Conservation (phyloP, 768 basidiomycete genomes). For the Lactarius tabidus region DNA sequence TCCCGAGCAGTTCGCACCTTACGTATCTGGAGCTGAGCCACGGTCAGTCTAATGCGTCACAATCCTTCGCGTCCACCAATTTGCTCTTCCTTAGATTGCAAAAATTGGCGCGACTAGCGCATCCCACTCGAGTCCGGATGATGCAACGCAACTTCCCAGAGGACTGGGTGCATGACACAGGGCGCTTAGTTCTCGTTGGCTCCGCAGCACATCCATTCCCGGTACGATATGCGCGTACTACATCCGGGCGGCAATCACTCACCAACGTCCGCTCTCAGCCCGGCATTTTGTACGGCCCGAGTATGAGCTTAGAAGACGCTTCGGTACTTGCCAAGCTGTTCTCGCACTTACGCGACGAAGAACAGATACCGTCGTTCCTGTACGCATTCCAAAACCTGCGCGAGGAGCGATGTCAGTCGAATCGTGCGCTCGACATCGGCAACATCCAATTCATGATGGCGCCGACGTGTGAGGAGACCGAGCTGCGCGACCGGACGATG, state of each 20-base stretch:
- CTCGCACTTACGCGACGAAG: conserved; percentile 32
- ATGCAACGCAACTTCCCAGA: conserved; percentile 29
- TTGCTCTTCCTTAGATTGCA: conserved; percentile 16
- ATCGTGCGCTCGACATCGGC: conserved; percentile 26
- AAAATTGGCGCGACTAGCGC: conserved; percentile 24
- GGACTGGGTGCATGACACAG: conserved; percentile 34
- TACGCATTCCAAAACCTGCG: conserved; percentile 37
- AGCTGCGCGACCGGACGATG: conserved; percentile 30
- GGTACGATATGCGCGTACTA: conserved; percentile 21
- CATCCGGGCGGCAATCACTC: neutral
- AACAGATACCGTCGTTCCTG: conserved; percentile 34
- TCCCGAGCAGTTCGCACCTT: conserved; percentile 14
- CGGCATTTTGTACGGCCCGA: conserved; percentile 33
- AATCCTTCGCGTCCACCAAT: neutral
- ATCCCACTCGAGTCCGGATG: conserved; percentile 26
- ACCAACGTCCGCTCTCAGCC: conserved; percentile 28
- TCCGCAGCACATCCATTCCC: conserved; percentile 39
- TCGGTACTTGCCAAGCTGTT: conserved; percentile 40
- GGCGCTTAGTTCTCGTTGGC: conserved; percentile 34
- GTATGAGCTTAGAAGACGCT: conserved; percentile 40
- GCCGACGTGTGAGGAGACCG: conserved; percentile 25
- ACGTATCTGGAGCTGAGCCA: conserved; percentile 18
- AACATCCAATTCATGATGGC: conserved; percentile 27
- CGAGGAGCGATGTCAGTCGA: conserved; percentile 29
- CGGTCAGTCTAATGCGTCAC: conserved; percentile 15